Evolutionary conservation across 768 basidiomycete species (phyloP).

Genomic region (Cystofilobasidium capitatum): DNA sequence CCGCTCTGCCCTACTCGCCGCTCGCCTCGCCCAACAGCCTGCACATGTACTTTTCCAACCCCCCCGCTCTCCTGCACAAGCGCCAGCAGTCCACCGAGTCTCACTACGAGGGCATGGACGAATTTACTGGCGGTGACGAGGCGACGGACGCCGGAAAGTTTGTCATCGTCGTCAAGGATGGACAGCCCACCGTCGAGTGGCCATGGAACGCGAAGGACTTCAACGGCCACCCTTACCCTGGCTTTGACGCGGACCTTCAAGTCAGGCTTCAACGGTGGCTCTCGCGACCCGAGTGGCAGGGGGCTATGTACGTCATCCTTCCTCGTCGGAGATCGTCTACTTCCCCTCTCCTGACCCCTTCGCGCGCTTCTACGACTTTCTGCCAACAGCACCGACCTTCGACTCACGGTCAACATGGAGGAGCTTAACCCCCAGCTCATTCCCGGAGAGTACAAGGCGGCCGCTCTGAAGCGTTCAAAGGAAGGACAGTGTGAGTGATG

Average conservation of each 20-base stretch:
- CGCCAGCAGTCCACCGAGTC: conserved; percentile 12
- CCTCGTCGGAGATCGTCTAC: neutral
- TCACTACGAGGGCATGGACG: conserved; percentile 7
- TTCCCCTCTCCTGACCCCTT: neutral
- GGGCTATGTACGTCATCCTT: neutral
- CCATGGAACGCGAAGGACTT: conserved; percentile 12
- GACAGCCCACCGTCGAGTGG: conserved; percentile 9
- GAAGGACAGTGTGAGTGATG: neutral
- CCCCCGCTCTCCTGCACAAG: conserved; percentile 9
- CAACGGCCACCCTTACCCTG: neutral
- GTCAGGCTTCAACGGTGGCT: conserved; percentile 9
- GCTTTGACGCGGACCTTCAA: conserved; percentile 7
- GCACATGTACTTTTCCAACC: conserved; percentile 23
- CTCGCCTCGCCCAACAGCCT: conserved; percentile 13
- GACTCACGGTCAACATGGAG: conserved; percentile 17
- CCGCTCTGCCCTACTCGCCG: conserved; percentile 17
- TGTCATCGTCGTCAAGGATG: conserved; percentile 11
- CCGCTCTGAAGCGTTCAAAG: neutral
- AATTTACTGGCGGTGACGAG: neutral
- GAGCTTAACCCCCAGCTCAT: conserved; percentile 25
- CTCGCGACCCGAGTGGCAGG: conserved; percentile 8
- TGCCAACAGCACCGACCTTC: conserved; percentile 1
- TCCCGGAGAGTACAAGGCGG: conserved; percentile 7
- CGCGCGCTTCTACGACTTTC: neutral
- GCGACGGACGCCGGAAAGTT: conserved; percentile 13